These are phyloP conservation scores for Fusarium phyllophilum DNA, from an alignment of 2,329 filamentous ascomycete genomes.

Conservation along the genomic window DNA sequence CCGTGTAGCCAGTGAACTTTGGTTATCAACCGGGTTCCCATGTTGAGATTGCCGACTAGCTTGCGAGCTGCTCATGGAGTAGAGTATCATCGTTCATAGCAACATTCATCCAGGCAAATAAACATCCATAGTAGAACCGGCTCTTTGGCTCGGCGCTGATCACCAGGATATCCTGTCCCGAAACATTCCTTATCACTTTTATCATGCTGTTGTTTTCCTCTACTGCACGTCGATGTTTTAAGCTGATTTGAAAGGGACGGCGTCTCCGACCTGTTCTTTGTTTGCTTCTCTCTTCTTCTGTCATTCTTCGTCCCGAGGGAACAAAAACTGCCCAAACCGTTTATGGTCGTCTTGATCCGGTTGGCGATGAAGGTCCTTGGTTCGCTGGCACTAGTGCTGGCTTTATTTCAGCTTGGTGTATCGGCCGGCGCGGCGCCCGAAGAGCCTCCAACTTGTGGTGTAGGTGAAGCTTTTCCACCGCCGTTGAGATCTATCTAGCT, in stretches of 20 bases:
- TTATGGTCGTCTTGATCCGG: not conserved
- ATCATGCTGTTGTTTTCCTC: not conserved
- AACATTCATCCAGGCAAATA: not conserved
- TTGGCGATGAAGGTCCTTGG: conserved; percentile 26
- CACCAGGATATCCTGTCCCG: not conserved
- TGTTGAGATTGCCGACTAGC: not conserved
- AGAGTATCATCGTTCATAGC: not conserved
- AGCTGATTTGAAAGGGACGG: not conserved
- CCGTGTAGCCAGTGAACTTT: not conserved
- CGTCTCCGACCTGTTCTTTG: not conserved
- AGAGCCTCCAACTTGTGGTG: conserved; percentile 28
- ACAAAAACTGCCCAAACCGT: not conserved
- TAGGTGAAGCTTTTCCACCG: not conserved
- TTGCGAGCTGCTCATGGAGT: not conserved
- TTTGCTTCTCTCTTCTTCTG: not conserved
- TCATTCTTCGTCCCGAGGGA: not conserved
- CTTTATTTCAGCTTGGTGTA: conserved; percentile 18
- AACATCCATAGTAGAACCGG: not conserved
- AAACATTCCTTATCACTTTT: not conserved
- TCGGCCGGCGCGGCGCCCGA: conserved; percentile 16
- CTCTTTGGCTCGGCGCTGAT: not conserved
- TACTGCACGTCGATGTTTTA: not conserved
- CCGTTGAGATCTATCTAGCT: not conserved
- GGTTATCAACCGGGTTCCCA: not conserved
- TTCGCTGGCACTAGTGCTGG: conserved; percentile 1